These are phyloP conservation scores for Basidiobolus meristosporus DNA, from an alignment of 371 early-diverging fungal genomes.

Conservation along the genomic window DNA sequence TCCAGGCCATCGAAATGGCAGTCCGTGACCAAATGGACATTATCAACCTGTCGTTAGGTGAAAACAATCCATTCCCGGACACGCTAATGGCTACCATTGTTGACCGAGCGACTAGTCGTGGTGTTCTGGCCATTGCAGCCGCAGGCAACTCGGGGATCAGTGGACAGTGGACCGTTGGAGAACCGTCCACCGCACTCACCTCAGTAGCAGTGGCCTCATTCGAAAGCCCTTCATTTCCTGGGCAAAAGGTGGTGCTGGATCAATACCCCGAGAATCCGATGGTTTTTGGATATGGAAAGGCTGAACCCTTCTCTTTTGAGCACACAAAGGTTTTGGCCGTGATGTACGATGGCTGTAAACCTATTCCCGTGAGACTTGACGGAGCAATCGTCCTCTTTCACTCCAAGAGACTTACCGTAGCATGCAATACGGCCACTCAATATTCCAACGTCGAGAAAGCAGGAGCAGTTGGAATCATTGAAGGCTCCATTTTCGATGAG, in stretches of 20 bases:
- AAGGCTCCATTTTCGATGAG: constrained; percentile 17
- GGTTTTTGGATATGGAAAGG: constrained; percentile 2
- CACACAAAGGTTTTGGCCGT: not conserved
- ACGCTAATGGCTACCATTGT: constrained; percentile 17
- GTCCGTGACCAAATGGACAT: constrained; percentile 33
- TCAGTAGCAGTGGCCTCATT: constrained; percentile 52
- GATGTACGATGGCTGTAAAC: constrained; percentile 23
- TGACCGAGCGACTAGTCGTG: constrained; percentile 13
- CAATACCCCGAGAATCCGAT: constrained; percentile 2
- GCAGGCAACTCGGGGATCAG: constrained; percentile 49
- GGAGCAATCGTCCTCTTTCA: constrained; percentile 27
- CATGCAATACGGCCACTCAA: constrained; percentile 26
- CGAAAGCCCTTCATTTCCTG: constrained; percentile 21
- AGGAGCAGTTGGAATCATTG: constrained; percentile 37
- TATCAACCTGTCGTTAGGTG: constrained; percentile 56
- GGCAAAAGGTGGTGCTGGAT: constrained; percentile 5
- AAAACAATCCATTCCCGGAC: too few relatives aligned
- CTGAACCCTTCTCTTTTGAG: not conserved
- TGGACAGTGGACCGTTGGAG: constrained; percentile 33
- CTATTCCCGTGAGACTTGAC: constrained; percentile 10
- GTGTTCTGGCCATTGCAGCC: constrained; percentile 26
- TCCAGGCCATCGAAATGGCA: constrained; percentile 40
- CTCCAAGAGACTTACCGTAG: too few relatives aligned
- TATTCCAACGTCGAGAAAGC: constrained; percentile 21
- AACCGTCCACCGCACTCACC: constrained; percentile 36